Evolutionary conservation across 768 basidiomycete genomes (phyloP).

Genomic region (Termitomyces sp.): DNA sequence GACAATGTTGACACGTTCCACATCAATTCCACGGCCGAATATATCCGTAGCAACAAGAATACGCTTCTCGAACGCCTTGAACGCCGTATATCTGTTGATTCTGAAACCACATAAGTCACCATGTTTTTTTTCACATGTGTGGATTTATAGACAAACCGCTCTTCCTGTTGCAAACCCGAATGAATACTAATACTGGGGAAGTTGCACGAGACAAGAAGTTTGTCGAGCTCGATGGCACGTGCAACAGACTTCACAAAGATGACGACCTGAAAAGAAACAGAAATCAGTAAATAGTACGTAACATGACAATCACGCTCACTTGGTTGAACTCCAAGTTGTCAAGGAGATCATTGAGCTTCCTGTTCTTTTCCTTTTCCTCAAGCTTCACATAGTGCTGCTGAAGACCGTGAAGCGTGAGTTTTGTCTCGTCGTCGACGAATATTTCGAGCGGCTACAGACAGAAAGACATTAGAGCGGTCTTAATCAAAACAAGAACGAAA

Average conservation of each 20-base stretch:
- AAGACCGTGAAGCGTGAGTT: slow-evolving; percentile 93
- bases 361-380: slow-evolving; percentile 92
- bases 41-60: slow-evolving; percentile 99
- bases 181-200: slow-evolving; percentile 98
- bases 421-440: slow-evolving; percentile 99
- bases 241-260: slow-evolving; percentile 99
- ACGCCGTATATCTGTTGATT: slow-evolving; percentile 92
- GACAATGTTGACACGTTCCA: slow-evolving; percentile 99
- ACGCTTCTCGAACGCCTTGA: slow-evolving; percentile 99
- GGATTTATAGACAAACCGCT: slow-evolving; percentile 59
- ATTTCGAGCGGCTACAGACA: slow-evolving; percentile 86
- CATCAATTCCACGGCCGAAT: slow-evolving; percentile 98
- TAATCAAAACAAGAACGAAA: background rate
- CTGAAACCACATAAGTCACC: slow-evolving; percentile 32
- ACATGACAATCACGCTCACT: slow-evolving; percentile 32
- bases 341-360: slow-evolving; percentile 92
- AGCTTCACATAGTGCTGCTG: slow-evolving; percentile 99
- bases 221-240: slow-evolving; percentile 94
- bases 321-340: slow-evolving; percentile 99
- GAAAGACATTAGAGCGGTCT: background rate
- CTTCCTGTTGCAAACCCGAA: slow-evolving; percentile 90
- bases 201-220: slow-evolving; percentile 92
- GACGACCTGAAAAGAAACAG: slow-evolving; percentile 65
- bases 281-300: background rate
- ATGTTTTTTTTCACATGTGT: background rate